phyloP scores from a whole-genome alignment of 805 yeast genomes.

The Suhomyces canberraensis region DNA sequence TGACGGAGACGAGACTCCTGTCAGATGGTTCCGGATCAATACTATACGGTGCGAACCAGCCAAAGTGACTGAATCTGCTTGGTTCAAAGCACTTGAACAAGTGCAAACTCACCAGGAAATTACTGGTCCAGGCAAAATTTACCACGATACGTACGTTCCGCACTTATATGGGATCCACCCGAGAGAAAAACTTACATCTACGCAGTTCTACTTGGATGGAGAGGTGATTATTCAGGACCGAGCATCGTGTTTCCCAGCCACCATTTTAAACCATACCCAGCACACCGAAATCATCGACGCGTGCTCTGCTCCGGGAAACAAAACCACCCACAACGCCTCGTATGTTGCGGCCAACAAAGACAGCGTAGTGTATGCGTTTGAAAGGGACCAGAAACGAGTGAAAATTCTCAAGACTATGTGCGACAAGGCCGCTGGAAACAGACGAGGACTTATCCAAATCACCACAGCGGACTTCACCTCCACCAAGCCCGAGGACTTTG shows the following conservation, averaged over 20 bases:
- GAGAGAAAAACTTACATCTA: conserved; percentile 60
- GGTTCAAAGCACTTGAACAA: conserved; percentile 42
- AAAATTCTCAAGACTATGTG: conserved; percentile 74
- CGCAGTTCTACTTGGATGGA: conserved; percentile 72
- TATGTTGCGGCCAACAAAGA: conserved; percentile 32
- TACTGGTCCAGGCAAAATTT: conserved; percentile 53
- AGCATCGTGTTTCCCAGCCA: conserved; percentile 95
- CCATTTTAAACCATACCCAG: conserved; percentile 51
- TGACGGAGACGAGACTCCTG: conserved; percentile 64
- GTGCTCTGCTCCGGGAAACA: conserved; percentile 98
- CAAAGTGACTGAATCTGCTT: conserved; percentile 32
- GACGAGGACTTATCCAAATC: conserved; percentile 42
- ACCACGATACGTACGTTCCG: conserved; percentile 70
- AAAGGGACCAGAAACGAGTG: conserved; percentile 74
- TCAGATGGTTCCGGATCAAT: conserved; percentile 79
- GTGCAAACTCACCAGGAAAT: conserved; percentile 46
- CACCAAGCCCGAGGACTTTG: conserved; percentile 54
- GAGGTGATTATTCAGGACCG: conserved; percentile 89
- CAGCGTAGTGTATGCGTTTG: conserved; percentile 74
- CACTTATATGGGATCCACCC: conserved; percentile 82
- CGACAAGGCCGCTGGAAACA: conserved; percentile 52
- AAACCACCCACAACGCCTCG: conserved; percentile 89
- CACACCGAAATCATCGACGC: conserved; percentile 79
- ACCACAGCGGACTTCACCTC: conserved; percentile 65
- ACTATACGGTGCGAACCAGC: conserved; percentile 48